Evolutionary conservation across 1,284 basidiomycete genomes (phyloP), one percentile per base, ranked within the genome.

Genomic region (Sporisorium scitamineum): DNA sequence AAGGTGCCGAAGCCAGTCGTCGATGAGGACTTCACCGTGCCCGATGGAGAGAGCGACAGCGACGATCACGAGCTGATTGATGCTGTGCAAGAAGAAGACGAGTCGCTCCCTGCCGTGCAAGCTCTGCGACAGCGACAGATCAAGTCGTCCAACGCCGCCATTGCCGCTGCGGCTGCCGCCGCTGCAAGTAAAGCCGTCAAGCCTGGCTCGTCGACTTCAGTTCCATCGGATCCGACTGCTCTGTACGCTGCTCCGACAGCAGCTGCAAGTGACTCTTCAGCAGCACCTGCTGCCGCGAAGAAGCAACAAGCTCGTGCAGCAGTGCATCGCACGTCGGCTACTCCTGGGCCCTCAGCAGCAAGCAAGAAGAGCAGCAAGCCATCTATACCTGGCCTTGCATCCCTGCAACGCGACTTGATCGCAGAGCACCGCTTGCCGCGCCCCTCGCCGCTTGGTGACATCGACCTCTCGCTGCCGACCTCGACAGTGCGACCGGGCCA

Each of bases 81-180:
- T 53, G 59, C 54, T 24, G 70, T 72, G 42, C 58, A 39, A 56
- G 60, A 60, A 42, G 70, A 67, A 29, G 68, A 70, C 50, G 68
- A 70, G 54, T 32, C 48, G 20, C 62, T 70, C 6, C 68, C 68
- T 42, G 68, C 68, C 8, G 68, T 70, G 8, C 68, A 70, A 54
- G 68, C 68, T 0, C 20, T 65, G 57, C 68, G 68, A 42, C 41
- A 50, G 20, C 44, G 61, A 27, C 67, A 70, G 42, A 22, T 48
- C 53, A 56, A 60, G 27, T 56, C 61, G 20, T 53, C 56, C 27
- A 63, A 63, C 13, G 56, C 60, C 20, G 67, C 60, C 8, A 34
- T 58, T 32, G 65, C 51, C 18, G 54, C 50, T 11, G 57, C 57
- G 1, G 57, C 57, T 4, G 58, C 60, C 18, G 54, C 54, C 3